These are phyloP conservation scores for apple (Malus domestica) DNA, from an alignment of 306 rosid species.

Conservation along the genomic window DNA sequence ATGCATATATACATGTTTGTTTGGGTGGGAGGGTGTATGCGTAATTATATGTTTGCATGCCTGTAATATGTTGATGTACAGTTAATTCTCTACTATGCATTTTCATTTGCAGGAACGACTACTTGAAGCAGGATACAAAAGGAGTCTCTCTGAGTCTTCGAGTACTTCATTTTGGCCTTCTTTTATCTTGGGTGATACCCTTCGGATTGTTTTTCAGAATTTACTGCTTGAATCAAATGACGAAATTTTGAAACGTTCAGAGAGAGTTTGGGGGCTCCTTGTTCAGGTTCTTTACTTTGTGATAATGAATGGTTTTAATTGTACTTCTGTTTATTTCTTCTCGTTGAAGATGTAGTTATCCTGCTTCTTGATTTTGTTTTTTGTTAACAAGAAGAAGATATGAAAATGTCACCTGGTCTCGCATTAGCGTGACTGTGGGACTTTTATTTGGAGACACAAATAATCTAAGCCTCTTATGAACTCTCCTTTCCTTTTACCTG, in stretches of 20 bases:
- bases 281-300: conserved; percentile 54
- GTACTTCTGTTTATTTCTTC: not conserved
- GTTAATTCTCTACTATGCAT: not conserved
- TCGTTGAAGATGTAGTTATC: not conserved
- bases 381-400: not conserved
- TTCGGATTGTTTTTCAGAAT: conserved; percentile 90
- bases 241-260: conserved; percentile 77
- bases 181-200: conserved; percentile 80
- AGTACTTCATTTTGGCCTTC: conserved; percentile 84
- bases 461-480: not conserved
- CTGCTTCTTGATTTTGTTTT: not conserved
- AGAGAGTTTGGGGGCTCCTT: conserved; percentile 95
- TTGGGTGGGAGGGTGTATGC: not conserved
- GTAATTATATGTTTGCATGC: not conserved
- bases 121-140: conserved; percentile 86
- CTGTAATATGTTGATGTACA: not conserved
- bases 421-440: not conserved
- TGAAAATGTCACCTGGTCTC: not conserved
- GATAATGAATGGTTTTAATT: not conserved
- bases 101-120: conserved; percentile 73
- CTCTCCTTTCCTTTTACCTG: not conserved
- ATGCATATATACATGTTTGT: not conserved
- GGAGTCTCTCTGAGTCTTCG: conserved; percentile 44
- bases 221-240: conserved; percentile 83
- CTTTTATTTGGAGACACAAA: not conserved